Base-by-base conservation (phyloP, 2,329 filamentous ascomycete genomes). In the Calonectria naviculata region DNA sequence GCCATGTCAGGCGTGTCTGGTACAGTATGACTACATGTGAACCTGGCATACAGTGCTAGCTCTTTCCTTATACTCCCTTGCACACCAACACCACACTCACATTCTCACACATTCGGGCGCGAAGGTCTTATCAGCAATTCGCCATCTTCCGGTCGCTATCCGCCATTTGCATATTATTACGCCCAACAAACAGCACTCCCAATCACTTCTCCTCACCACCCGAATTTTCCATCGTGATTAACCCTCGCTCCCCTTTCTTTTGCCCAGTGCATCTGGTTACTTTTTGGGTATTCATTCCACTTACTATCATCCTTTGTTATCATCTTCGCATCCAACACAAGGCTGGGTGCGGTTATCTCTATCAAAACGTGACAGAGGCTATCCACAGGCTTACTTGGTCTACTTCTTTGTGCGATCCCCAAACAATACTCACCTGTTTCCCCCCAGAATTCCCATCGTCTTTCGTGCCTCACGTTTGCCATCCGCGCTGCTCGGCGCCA, bases 111-210 rank as follows among this genome's bases (percentile, higher is more conserved):
- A 44, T 26, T 36, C 29, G 46, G 28, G 46, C 64, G 34, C 52
- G 38, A 52, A 61, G 56, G 70, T 66, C 76, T 77, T 78, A 74
- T 78, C 76, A 75, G 67, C 68, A 67, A 70, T 77, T 73, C 67
- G 68, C 73, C 73, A 76, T 77, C 74, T 67, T 64, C 36, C 46
- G 29, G 60, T 52, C 49, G 41, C 74, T 71, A 70, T 77, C 67
- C 71, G 67, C 71, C 76, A 76, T 71, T 52, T 38, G 49, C 60
- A 63, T 46, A 68, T 68, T 65, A 60, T 63, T 67, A 34, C 73
- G 66, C 52, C 56, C 71, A 67, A 60, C 65, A 66, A 47, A 67
- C 67, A 65, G 21, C 49, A 47, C 38, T 47, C 34, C 21, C 61
- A 46, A 34, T 38, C 31, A 38, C 44, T 42, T 61, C 26, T 67